Percentiles rank a stretch among this genome's conserved stretches.
Conservation (phyloP, 495 filamentous ascomycete genomes). For the Aspergillus carlsbadensis region DNA sequence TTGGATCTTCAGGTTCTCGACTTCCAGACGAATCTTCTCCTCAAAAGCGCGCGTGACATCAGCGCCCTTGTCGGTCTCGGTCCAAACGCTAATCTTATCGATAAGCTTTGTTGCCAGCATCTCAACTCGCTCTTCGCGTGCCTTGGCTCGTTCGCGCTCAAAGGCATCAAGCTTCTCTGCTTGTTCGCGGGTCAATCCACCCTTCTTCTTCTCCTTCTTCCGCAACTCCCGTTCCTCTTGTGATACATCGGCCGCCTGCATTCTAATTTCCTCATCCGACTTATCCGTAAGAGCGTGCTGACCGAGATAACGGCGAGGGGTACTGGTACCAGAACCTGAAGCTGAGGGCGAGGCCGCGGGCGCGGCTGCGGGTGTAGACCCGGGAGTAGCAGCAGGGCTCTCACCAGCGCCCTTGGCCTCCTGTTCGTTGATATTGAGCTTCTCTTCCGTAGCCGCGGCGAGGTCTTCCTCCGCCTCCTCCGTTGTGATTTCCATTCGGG, state of each 20-base stretch:
- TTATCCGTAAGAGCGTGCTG: constrained; percentile 86
- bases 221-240: constrained; percentile 75
- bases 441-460: constrained; percentile 49
- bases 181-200: constrained; percentile 79
- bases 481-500: constrained; percentile 89
- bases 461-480: constrained; percentile 64
- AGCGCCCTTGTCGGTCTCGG: constrained; percentile 85
- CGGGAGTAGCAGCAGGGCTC: constrained; percentile 18
- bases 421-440: constrained; percentile 46
- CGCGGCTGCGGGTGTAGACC: constrained; percentile 11
- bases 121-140: constrained; percentile 88
- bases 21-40: constrained; percentile 90
- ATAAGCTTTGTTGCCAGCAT: constrained; percentile 81
- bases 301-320: constrained; percentile 65
- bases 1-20: constrained; percentile 99
- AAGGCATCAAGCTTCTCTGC: constrained; percentile 83
- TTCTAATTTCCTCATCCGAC: constrained; percentile 79
- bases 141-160: constrained; percentile 77
- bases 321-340: constrained; percentile 58
- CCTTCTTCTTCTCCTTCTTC: constrained; percentile 87
- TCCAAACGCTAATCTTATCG: constrained; percentile 92
- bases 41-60: constrained; percentile 89
- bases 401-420: constrained; percentile 36
- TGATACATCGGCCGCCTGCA: constrained; percentile 66
- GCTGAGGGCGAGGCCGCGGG: constrained; percentile 20